Percentiles rank a stretch among this genome's conserved stretches.
Conservation (phyloP, 2,329 filamentous ascomycete genomes). For the Hypoxylon sp. region DNA sequence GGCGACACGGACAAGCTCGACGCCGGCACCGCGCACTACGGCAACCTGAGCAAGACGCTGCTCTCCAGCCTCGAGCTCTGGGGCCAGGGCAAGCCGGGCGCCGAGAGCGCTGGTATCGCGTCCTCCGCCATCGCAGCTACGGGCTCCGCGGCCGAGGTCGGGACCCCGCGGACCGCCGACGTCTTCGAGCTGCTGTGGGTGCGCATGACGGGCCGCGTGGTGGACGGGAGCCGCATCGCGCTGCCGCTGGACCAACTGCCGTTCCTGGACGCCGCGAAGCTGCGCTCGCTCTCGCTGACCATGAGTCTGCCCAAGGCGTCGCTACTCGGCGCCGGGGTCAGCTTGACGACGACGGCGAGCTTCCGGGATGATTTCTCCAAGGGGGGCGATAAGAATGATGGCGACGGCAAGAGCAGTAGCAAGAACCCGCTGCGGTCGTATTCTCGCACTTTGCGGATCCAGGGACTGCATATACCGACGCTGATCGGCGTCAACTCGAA, state of each 20-base stretch:
- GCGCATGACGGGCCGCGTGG: constrained; percentile 56
- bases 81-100: constrained; percentile 13
- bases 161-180: constrained; percentile 47
- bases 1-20: constrained; percentile 70
- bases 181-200: constrained; percentile 58
- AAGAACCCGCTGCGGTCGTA: constrained; percentile 51
- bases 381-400: constrained; percentile 50
- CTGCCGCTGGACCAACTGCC: constrained; percentile 52
- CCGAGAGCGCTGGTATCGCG: not conserved
- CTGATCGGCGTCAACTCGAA: constrained; percentile 81
- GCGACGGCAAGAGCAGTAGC: constrained; percentile 38
- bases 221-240: constrained; percentile 54
- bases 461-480: constrained; percentile 73
- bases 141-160: constrained; percentile 43
- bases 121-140: constrained; percentile 5
- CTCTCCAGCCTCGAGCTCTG: constrained; percentile 62
- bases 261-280: constrained; percentile 56
- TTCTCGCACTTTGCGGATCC: constrained; percentile 63
- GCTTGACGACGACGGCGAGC: constrained; percentile 63
- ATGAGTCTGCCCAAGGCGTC: constrained; percentile 77
- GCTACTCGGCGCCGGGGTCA: constrained; percentile 73
- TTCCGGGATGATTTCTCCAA: constrained; percentile 54
- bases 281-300: constrained; percentile 67
- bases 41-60: constrained; percentile 76
- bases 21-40: constrained; percentile 82